Evolutionary conservation across 306 rosid genomes (phyloP), one percentile per base, ranked within the genome.

Genomic region (Trifolium repens): DNA sequence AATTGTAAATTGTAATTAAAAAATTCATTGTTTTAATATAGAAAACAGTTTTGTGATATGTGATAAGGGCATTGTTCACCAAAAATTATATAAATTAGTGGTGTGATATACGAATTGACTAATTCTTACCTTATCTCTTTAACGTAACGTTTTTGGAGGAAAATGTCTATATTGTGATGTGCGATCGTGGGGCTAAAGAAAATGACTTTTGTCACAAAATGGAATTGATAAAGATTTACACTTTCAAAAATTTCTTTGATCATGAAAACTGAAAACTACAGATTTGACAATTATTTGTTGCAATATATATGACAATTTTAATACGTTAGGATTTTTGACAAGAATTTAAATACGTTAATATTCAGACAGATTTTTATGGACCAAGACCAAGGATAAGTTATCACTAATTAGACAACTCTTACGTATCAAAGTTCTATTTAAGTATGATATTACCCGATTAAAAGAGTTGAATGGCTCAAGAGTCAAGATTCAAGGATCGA

Each of bases 141-240:
- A 34, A 32, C 15, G 19, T 24, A 60, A 30, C 10, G 43, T 60
- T 60, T 60, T 27, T 61, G 13, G 22, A 61, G 43, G 67, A 61
- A 61, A 7, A 32, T 61, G 43, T 32, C 67, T 7, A 61, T 10
- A 9, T 16, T 32, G 67, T 32, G 43, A 60, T 60, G 67, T 60
- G 19, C 42, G 37, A 12, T 32, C 15, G 44, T 60, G 67, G 35
- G 22, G 67, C 67, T 61, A 30, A 61, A 61, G 67, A 61, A 32
- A 61, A 32, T 34, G 67, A 61, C 24, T 61, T 32, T 42, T 11
- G 13, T 14, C 12, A 39, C 42, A 30, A 15, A 61, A 30, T 32
- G 7, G 11, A 61, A 30, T 14, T 60, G 43, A 60, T 60, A 2
- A 60, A 14, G 22, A 60, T 60, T 30, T 32, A 5, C 22, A 14